Base-by-base conservation (phyloP, 2,329 filamentous ascomycete genomes). In the Metarhizium guizhouense region DNA sequence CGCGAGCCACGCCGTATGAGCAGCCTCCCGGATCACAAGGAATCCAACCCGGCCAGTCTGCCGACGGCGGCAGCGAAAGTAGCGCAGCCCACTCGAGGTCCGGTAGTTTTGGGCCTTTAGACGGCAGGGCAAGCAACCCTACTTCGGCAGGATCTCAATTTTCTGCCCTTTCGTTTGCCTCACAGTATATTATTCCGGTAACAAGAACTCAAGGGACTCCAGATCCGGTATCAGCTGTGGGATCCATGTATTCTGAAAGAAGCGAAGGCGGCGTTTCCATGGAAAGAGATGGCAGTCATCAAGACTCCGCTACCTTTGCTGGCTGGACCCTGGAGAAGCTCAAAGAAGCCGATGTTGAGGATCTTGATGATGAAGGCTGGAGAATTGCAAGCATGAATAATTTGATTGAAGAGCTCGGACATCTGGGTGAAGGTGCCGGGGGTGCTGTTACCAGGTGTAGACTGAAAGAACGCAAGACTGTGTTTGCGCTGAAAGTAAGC, bases 311-410 rank as follows among this genome's bases (percentile, higher is more conserved):
- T 58, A 85, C 83, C 3, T 84, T 96, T 56, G 90, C 95, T 61
- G 86, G 92, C 70, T 72, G 95, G 64, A 88, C 83, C 52, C 70
- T 94, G 49, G 91, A 96, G 62, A 91, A 87, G 70, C 90, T 90
- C 40, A 81, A 89, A 60, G 88, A 86, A 29, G 74, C 93, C 43
- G 94, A 99, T 70, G 93, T 96, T 4, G 93, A 96, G 64, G 93
- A 97, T 62, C 74, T 99, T 51, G 93, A 97, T 67, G 92, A 96
- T 65, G 89, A 95, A 60, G 91, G 90, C 20, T 99, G 94, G 94
- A 85, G 88, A 67, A 92, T 95, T 53, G 94, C 93, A 11, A 95
- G 91, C 67, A 82, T 88, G 69, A 90, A 95, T 68, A 88, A 89
- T 62, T 83, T 91, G 64, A 95, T 99, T 59, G 78, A 88, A 52